Evolutionary conservation across 371 early-diverging fungal species (phyloP).

Genomic region (Mucor piriformis): DNA sequence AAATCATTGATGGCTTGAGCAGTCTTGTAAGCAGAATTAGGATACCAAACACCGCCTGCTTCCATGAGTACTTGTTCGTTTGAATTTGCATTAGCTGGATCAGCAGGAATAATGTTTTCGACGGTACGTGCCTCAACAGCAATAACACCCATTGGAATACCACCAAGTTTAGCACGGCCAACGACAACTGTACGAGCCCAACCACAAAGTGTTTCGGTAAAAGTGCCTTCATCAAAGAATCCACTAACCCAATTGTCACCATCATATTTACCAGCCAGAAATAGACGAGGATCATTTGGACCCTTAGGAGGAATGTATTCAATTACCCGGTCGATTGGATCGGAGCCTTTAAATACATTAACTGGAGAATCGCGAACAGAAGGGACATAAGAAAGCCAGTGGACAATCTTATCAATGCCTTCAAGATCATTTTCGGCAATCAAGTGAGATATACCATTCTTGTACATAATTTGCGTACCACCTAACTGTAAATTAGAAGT

Average conservation of each 20-base stretch:
- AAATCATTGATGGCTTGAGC: constrained; percentile 98
- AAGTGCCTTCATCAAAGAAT: constrained; percentile 92
- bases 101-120: constrained; percentile 91
- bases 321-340: constrained; percentile 75
- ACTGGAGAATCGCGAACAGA: constrained; percentile 64
- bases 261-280: constrained; percentile 81
- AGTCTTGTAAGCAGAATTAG: constrained; percentile 98
- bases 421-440: constrained; percentile 94
- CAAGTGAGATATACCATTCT: constrained; percentile 97
- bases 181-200: constrained; percentile 77
- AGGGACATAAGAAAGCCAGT: constrained; percentile 95
- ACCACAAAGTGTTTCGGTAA: constrained; percentile 79
- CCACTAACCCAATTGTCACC: constrained; percentile 79
- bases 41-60: constrained; percentile 98
- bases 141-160: constrained; percentile 96
- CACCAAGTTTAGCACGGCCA: constrained; percentile 95
- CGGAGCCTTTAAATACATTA: constrained; percentile 56
- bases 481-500: constrained; percentile 98
- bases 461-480: constrained; percentile 98
- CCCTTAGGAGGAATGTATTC: constrained; percentile 80
- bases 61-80: constrained; percentile 88
- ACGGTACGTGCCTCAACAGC: constrained; percentile 93
- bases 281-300: constrained; percentile 89
- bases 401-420: constrained; percentile 90
- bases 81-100: constrained; percentile 91